Percentiles rank a stretch among this genome's conserved stretches.
These are phyloP conservation scores for Phytomonas serpens DNA, from an alignment of 208 protist genomes.

Conservation along the genomic window DNA sequence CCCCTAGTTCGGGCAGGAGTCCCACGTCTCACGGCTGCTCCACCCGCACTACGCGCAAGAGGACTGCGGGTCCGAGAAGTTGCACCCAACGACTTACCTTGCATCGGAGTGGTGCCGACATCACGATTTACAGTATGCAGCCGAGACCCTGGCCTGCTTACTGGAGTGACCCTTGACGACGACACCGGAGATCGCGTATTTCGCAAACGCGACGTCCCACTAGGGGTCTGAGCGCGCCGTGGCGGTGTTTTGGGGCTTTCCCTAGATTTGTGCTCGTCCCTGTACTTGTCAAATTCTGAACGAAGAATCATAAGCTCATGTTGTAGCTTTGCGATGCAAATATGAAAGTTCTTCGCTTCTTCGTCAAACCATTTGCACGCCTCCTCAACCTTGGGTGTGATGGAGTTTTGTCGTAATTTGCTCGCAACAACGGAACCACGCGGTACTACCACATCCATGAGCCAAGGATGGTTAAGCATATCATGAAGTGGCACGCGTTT, in stretches of 20 bases:
- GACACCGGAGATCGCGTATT: slow-evolving; percentile 29
- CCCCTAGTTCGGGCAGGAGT: slow-evolving; percentile 60
- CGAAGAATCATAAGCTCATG: slow-evolving; percentile 52
- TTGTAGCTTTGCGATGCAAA: slow-evolving; percentile 69
- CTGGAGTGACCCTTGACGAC: slow-evolving; percentile 27
- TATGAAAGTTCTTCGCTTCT: slow-evolving; percentile 58
- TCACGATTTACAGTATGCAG: slow-evolving; percentile 37
- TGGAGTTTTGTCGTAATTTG: slow-evolving; percentile 32
- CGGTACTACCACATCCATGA: slow-evolving; percentile 58
- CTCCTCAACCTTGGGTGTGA: slow-evolving; percentile 42
- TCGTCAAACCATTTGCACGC: slow-evolving; percentile 64
- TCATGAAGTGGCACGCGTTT: slow-evolving; percentile 84
- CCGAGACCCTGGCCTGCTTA: slow-evolving; percentile 4
- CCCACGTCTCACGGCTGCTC: slow-evolving; percentile 63
- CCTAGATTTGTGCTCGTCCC: slow-evolving; percentile 19
- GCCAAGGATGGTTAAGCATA: slow-evolving; percentile 85
- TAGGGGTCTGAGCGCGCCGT: slow-evolving; percentile 57
- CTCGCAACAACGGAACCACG: slow-evolving; percentile 66
- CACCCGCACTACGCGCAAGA: slow-evolving; percentile 65
- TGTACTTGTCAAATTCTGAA: slow-evolving; percentile 37
- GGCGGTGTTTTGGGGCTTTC: slow-evolving; percentile 35
- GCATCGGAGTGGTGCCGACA: slow-evolving; percentile 21
- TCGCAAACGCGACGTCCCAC: slow-evolving; percentile 33
- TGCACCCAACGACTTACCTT: background rate
- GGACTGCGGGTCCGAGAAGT: slow-evolving; percentile 47